phyloP scores from a whole-genome alignment of 768 basidiomycete species.

The Suillus discolor region DNA sequence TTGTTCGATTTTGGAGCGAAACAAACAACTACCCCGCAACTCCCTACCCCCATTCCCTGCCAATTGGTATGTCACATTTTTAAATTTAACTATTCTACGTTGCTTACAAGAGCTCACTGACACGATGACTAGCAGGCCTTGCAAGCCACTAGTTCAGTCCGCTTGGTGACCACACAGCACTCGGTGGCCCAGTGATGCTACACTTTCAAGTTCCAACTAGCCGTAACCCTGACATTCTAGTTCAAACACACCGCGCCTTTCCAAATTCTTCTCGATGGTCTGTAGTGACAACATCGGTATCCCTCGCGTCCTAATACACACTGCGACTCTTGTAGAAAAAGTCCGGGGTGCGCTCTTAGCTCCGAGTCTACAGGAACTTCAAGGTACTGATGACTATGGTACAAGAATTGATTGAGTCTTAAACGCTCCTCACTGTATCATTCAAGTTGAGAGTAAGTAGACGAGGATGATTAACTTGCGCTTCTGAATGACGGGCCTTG shows the following conservation, averaged over 20 bases:
- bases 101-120: neutral
- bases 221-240: neutral
- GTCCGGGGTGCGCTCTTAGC: neutral
- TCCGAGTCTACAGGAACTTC: neutral
- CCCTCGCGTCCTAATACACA: neutral
- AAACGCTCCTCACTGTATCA: neutral
- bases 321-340: neutral
- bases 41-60: neutral
- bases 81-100: neutral
- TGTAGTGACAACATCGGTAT: neutral
- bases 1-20: neutral
- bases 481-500: neutral
- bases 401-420: neutral
- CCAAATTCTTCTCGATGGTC: neutral
- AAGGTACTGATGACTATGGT: neutral
- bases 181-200: neutral
- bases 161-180: neutral
- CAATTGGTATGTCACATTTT: neutral
- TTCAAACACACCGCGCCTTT: neutral
- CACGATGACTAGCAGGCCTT: neutral
- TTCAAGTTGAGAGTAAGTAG: neutral
- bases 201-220: neutral
- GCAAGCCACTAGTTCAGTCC: neutral
- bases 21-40: neutral
- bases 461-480: neutral